A percentile compares a stretch with the other conserved stretches of the same genome.
These are phyloP conservation scores for Canariomyces notabilis DNA, from an alignment of 2,329 filamentous ascomycete species.

Conservation along the genomic window DNA sequence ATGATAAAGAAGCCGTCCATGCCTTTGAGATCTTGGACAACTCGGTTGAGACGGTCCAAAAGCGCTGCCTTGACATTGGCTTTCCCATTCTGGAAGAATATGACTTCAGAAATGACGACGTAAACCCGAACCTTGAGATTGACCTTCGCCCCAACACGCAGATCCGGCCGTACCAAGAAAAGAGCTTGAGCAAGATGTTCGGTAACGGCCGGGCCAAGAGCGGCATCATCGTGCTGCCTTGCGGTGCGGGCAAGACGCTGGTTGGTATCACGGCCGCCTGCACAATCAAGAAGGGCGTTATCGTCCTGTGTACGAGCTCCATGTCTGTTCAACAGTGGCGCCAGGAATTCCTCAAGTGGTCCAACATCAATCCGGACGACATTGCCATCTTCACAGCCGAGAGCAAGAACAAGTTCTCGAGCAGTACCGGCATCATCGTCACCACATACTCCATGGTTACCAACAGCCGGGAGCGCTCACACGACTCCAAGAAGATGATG, in stretches of 20 bases:
- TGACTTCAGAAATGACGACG: conserved; percentile 87
- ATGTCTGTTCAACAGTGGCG: conserved; percentile 99
- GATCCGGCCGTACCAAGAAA: conserved; percentile 94
- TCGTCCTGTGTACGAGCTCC: conserved; percentile 91
- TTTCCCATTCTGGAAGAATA: conserved; percentile 94
- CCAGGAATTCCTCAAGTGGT: conserved; percentile 96
- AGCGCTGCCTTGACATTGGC: conserved; percentile 79
- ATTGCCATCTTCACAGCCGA: conserved; percentile 94
- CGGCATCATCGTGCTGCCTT: conserved; percentile 94
- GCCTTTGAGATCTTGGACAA: conserved; percentile 85
- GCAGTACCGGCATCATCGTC: conserved; percentile 92
- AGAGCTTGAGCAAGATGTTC: conserved; percentile 98
- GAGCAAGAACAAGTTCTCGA: conserved; percentile 76
- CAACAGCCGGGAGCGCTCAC: conserved; percentile 76
- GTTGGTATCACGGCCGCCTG: conserved; percentile 98
- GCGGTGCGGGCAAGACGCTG: conserved; percentile 92
- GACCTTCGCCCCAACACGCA: conserved; percentile 84
- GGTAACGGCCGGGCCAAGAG: conserved; percentile 96
- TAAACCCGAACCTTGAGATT: conserved; percentile 88
- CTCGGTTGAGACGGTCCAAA: conserved; percentile 80
- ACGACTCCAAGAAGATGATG: conserved; percentile 97
- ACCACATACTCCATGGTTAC: conserved; percentile 99
- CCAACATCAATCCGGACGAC: conserved; percentile 86
- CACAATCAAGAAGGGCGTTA: conserved; percentile 93
- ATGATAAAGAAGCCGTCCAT: conserved; percentile 77